These are phyloP conservation scores for Eucalyptus cladocalyx DNA, from an alignment of 345 rosid genomes.

Conservation along the genomic window DNA sequence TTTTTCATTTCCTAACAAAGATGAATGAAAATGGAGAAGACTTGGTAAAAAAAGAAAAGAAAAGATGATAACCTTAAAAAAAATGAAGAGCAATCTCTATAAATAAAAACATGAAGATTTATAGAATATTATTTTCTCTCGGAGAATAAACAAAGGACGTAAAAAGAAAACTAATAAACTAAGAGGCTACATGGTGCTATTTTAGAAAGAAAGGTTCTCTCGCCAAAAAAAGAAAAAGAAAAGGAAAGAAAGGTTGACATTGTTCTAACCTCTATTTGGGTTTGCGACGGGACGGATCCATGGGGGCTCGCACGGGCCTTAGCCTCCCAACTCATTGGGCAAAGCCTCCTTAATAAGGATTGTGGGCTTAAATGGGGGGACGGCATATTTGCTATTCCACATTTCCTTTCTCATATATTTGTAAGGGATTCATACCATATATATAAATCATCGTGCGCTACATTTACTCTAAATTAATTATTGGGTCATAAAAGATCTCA, in stretches of 20 bases:
- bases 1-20: not conserved
- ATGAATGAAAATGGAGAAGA: not conserved
- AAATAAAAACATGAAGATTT: not conserved
- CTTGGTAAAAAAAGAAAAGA: not conserved
- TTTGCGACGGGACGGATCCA: not conserved
- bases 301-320: not conserved
- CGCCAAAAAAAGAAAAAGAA: not conserved
- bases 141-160: not conserved
- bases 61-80: not conserved
- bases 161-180: not conserved
- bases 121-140: not conserved
- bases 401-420: not conserved
- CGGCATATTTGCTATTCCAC: not conserved
- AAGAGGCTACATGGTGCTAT: not conserved
- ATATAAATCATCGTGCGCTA: no score
- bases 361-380: not conserved
- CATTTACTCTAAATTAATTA: not conserved
- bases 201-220: not conserved
- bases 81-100: not conserved
- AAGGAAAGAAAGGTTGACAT: not conserved
- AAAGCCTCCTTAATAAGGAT: not conserved
- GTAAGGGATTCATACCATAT: not conserved
- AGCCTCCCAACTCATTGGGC: not conserved
- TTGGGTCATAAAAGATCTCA: not conserved
- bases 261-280: not conserved